A percentile compares a stretch with the other conserved stretches of the same genome.
phyloP scores from a whole-genome alignment of 177 flowering plant species.

The Vitis hybrid region DNA sequence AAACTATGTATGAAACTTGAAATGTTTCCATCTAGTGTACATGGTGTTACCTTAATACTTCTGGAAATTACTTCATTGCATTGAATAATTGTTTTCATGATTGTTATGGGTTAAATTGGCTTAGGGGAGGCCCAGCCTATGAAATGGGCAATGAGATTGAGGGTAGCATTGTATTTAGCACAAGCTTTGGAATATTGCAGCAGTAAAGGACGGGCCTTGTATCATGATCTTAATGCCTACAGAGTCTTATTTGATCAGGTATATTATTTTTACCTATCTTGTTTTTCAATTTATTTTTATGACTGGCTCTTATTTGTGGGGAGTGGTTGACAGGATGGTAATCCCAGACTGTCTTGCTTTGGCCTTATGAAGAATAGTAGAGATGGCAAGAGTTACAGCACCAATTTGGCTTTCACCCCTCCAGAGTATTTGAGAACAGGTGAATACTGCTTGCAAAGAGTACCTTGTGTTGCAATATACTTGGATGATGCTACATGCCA shows the following conservation, averaged over 20 bases:
- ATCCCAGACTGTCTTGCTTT: constrained; percentile 91
- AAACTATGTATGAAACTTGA: no score
- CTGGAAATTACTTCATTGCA: background rate
- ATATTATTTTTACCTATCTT: background rate
- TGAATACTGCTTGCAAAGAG: constrained; percentile 15
- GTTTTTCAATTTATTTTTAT: background rate
- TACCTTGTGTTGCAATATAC: no score
- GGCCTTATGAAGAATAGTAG: constrained; percentile 89
- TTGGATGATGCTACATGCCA: no score
- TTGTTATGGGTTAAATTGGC: constrained; percentile 19
- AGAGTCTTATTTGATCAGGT: constrained; percentile 90
- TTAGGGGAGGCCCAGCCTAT: constrained; percentile 82
- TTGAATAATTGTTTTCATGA: background rate
- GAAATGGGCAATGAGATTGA: constrained; percentile 93
- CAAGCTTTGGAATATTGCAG: constrained; percentile 90
- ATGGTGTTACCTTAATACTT: background rate
- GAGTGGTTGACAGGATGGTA: constrained; percentile 54
- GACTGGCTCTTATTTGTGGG: constrained; percentile 10
- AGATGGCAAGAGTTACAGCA: constrained; percentile 88
- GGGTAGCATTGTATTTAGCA: constrained; percentile 80
- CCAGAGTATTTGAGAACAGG: constrained; percentile 90
- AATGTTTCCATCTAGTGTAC: background rate
- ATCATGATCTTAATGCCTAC: constrained; percentile 95
- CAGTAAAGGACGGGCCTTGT: constrained; percentile 71
- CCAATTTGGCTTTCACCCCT: constrained; percentile 89